Evolutionary conservation across 345 rosid species (phyloP), one percentile per base, ranked within the genome.

Genomic region (Lepidium sativum): DNA sequence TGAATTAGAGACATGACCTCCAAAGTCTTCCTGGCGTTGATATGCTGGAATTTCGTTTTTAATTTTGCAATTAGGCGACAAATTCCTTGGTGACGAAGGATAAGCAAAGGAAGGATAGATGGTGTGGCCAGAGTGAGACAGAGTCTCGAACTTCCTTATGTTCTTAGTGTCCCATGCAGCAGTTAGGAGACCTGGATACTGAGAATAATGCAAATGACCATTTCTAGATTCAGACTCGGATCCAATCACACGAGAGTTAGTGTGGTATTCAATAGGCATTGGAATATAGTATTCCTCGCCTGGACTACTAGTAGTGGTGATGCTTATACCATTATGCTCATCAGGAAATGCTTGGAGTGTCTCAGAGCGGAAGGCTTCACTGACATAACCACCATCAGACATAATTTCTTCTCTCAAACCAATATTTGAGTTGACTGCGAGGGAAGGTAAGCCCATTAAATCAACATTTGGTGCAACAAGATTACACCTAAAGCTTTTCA

Each of bases 21-120:
- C 62, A 17, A 17, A 18, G 29, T 62, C 68, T 54, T 31, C 75
- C 3, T 53, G 68, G 47, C 33, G 39, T 63, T 64, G 70, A 64
- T 71, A 63, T 17, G 63, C 16, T 42, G 14, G 8, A 63, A 11
- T 11, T 63, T 47, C 49, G 14, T 54, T 10, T 43, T 47, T 37
- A 16, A 47, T 43, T 47, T 21, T 23, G 1, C 56, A 18, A 7
- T 54, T 44, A 10, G 69, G 51, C 54, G 64, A 63, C 58, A 54
- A 37, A 54, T 34, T 55, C 17, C 62, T 53, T 33, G 60, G 48
- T 34, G 54, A 16, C 17, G 18, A 49, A 41, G 45, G 76, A 42
- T 59, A 6, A 65, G 60, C 33, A 51, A 65, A 73, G 33, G 78
- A 77, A 68, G 75, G 79, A 63, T 21, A 41, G 53, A 63, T 63